These are phyloP conservation scores for Juglanconis juglandina DNA, from an alignment of 2,329 filamentous ascomycete species.

Conservation along the genomic window DNA sequence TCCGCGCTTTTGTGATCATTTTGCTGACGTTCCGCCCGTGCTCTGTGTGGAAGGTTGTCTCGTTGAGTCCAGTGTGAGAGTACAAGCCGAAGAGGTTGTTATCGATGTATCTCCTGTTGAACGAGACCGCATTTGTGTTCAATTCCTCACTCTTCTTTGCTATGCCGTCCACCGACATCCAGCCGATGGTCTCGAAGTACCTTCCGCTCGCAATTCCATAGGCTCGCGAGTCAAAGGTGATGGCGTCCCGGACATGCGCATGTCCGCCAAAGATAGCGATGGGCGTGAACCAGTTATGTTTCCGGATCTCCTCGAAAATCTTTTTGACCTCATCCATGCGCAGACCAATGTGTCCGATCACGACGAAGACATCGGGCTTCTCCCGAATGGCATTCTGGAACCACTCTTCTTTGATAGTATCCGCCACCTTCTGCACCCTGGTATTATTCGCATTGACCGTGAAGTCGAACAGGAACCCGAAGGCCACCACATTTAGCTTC, in stretches of 20 bases:
- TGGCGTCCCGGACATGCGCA: constrained; percentile 81
- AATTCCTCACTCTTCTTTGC: constrained; percentile 33
- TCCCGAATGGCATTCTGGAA: constrained; percentile 83
- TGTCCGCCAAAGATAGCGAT: constrained; percentile 93
- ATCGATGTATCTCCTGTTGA: constrained; percentile 83
- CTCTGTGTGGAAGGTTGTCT: constrained; percentile 70
- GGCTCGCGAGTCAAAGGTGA: constrained; percentile 72
- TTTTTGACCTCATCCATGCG: constrained; percentile 74
- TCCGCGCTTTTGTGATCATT: constrained; percentile 67
- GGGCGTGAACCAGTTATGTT: constrained; percentile 72
- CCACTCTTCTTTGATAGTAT: constrained; percentile 81
- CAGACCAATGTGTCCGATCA: constrained; percentile 81
- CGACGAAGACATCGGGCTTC: constrained; percentile 81
- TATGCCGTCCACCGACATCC: constrained; percentile 77
- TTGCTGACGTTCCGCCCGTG: constrained; percentile 69
- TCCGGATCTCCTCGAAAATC: constrained; percentile 75
- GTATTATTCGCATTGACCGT: constrained; percentile 88
- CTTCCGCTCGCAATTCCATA: constrained; percentile 82
- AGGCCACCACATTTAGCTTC: constrained; percentile 76
- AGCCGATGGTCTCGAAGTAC: constrained; percentile 94
- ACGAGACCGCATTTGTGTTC: constrained; percentile 46
- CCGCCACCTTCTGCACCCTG: constrained; percentile 72
- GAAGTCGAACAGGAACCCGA: constrained; percentile 96
- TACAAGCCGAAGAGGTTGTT: constrained; percentile 85
- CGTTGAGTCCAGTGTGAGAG: constrained; percentile 73